Evolutionary conservation across 2,329 filamentous ascomycete genomes (phyloP).

Genomic region (Talaromyces sp.): DNA sequence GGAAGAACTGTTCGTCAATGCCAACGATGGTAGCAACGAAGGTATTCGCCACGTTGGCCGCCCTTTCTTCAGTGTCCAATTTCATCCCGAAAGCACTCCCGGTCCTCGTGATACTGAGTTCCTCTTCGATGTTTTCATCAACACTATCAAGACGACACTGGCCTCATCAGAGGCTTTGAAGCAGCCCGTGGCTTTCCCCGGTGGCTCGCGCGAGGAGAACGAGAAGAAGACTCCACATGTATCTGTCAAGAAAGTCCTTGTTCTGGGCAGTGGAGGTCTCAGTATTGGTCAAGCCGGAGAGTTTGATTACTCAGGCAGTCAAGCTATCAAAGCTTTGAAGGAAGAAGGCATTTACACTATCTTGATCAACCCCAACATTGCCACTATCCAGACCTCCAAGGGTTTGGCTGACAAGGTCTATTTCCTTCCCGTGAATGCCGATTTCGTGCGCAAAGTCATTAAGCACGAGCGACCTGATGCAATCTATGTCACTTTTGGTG

Average conservation of each 20-base stretch:
- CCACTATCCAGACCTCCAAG: conserved; percentile 97
- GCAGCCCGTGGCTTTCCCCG: conserved; percentile 79
- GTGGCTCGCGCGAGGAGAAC: conserved; percentile 76
- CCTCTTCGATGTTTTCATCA: conserved; percentile 93
- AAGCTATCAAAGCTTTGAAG: conserved; percentile 97
- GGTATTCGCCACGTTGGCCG: conserved; percentile 82
- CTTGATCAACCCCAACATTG: conserved; percentile 98
- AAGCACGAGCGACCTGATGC: conserved; percentile 89
- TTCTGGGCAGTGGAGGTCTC: conserved; percentile 89
- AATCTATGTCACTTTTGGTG: conserved; percentile 97
- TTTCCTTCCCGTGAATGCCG: conserved; percentile 93
- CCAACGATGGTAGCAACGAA: conserved; percentile 97
- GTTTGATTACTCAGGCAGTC: conserved; percentile 97
- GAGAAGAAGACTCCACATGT: conserved; percentile 71
- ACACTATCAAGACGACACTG: conserved; percentile 71
- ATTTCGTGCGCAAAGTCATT: conserved; percentile 97
- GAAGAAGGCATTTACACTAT: conserved; percentile 98
- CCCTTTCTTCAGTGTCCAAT: conserved; percentile 99
- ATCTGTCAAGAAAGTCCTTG: conserved; percentile 86
- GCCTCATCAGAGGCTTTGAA: conserved; percentile 62
- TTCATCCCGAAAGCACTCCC: conserved; percentile 95
- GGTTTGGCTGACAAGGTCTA: conserved; percentile 98
- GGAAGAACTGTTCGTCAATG: conserved; percentile 95
- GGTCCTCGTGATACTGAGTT: conserved; percentile 94
- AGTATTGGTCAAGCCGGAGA: conserved; percentile 98